Evolutionary conservation across 2,329 filamentous ascomycete genomes (phyloP), one percentile per base, ranked within the genome.

Genomic region (Trichoderma endophyticum): DNA sequence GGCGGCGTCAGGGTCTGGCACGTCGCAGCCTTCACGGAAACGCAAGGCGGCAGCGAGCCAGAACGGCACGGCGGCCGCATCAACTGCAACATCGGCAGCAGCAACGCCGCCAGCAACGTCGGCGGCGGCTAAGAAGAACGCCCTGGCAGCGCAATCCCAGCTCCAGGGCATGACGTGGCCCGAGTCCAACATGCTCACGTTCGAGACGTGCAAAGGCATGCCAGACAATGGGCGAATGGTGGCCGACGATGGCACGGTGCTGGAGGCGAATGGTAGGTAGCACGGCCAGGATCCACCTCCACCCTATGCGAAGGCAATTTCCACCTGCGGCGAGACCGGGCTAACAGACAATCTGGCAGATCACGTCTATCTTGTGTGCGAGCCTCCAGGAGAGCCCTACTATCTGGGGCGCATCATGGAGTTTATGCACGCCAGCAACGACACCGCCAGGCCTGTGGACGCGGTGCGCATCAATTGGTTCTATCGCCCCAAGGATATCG

Each of bases 401-500:
- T 99, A 99, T 81, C 86, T 99, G 75, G 96, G 93, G 75, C 93
- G 96, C 77, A 96, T 99, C 81, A 99, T 99, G 96, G 95, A 99
- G 81, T 98, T 98, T 80, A 85, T 98, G 77, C 94, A 97, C 79
- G 84, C 87, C 78, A 90, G 95, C 77, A 94, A 95, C 79, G 89
- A 95, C 80, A 83, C 86, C 43, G 87, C 86, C 70, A 89, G 90
- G 72, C 91, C 92, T 1, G 90, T 99, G 75, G 95, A 98, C 79
- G 90, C 93, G 56, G 83, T 99, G 77, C 92, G 95, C 76, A 93
- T 98, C 79, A 99, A 99, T 84, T 99, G 96, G 96, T 98, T 95
- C 83, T 98, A 98, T 82, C 91, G 96, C 54, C 95, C 96, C 71
- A 94, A 96, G 82, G 96, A 99, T 83, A 97, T 98, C 79, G 93